Base-by-base conservation (phyloP, 106 monocot genomes). In the Acanthochlamys bracteata region DNA sequence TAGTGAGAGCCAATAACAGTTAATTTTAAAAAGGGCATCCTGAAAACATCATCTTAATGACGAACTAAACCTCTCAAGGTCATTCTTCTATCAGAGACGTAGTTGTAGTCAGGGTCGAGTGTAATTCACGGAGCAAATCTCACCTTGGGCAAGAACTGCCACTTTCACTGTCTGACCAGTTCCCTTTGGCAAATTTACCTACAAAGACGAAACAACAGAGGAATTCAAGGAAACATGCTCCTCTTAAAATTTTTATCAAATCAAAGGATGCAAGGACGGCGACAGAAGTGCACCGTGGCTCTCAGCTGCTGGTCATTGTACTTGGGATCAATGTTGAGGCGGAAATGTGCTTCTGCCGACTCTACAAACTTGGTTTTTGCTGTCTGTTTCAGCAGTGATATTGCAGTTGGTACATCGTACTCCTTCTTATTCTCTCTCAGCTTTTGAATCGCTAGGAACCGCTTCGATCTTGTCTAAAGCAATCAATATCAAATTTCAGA, bases 101-200 rank as follows among this genome's bases (percentile, higher is more conserved):
- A 3, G 33, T 33, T 33, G 33, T n/a, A n/a, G n/a, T 27, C 25
- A 59, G 59, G 11, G 1, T 33, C 24, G 10, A 63, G 22, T 43
- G 14, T 63, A n/a, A 63, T 10, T 23, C 11, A 39, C 42, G 7
- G 8, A 25, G 43, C 41, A 0, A 24, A 66, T 46, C 78, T 51
- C 66, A 39, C 96, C 96, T 88, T 91, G 90, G 53, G 91, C 72
- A 66, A 96, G 84, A 76, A 96, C 96, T 24, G 96, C 90, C 24
- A 96, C 82, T 81, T 80, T 96, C 27, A 96, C 87, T 24, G 79
- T 81, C 74, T 96, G 87, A 8, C 96, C 90, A 24, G 91, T 96
- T 42, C 90, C 96, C 76, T 91, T 91, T 4, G 96, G 96, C 75
- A 95, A 78, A 87, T 90, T 95, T 58, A 95, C 95, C 95, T 95